Base-by-base conservation (phyloP, 345 rosid genomes). In the Eucalyptus marginata region DNA sequence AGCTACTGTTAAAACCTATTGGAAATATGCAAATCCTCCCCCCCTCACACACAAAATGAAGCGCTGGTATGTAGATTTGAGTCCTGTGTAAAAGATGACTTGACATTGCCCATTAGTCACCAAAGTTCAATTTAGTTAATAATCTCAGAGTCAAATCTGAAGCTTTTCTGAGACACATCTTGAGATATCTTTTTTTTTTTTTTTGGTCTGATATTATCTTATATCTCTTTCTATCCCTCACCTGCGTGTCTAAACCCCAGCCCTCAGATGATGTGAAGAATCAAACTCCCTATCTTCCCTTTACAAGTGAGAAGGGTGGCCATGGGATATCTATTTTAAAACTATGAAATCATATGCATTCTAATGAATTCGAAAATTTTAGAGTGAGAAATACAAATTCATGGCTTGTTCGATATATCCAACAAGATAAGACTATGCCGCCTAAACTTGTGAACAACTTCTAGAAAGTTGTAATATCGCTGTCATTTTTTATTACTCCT, bases 31-130 rank as follows among this genome's bases (percentile, higher is more conserved):
- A 40, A 2, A 76, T 40, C 83, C 29, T 76, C 2, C 14, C 2
- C 1, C 10, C 27, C 29, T 20, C 47, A 2, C 29, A 22, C 29
- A 10, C 8, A 40, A 4, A 22, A 40, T 40, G 46, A 33, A 36
- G 44, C 6, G 12, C 1, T 3, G 10, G 24, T 2, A 2, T 2
- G 2, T 1, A 76, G 83, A 76, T 25, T 76, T 5, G 4, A 76
- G 15, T 40, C 15, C 8, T 22, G 10, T 22, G 8, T 76, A 25
- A 76, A 7, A 36, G 47, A 76, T 6, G 44, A 17, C 13, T 68
- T 10, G 13, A 9, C 17, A 68, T 68, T 16, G 80, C 80, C 4
- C 0, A 17, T 68, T 0, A 68, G 6, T 68, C 24, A 33, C 44
- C 24, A 9, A 16, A 33, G 25, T 16, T 68, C 7, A 68, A 68